Evolutionary conservation across 495 filamentous ascomycete species (phyloP).

Genomic region (Thozetella sp.): DNA sequence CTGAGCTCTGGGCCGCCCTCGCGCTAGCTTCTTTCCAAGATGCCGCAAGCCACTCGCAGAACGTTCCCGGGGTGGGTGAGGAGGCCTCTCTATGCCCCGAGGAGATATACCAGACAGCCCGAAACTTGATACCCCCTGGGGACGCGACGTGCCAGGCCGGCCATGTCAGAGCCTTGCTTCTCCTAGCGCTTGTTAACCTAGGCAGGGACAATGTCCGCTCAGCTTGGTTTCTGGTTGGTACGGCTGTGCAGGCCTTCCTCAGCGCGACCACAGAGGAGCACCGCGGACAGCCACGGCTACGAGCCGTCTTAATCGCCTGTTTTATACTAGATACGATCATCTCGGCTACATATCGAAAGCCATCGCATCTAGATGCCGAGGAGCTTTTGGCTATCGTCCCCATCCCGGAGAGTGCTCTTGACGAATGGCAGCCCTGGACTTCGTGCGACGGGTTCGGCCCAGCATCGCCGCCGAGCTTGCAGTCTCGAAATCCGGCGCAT

Average conservation of each 20-base stretch:
- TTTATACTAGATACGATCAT: slow-evolving; percentile 68
- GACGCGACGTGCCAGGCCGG: slow-evolving; percentile 57
- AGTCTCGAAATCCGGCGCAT: slow-evolving; percentile 53
- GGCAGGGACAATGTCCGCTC: slow-evolving; percentile 52
- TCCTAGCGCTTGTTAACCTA: slow-evolving; percentile 62
- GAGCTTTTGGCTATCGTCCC: slow-evolving; percentile 45
- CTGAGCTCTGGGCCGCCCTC: slow-evolving; percentile 65
- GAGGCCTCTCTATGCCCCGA: slow-evolving; percentile 15
- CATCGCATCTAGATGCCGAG: slow-evolving; percentile 53
- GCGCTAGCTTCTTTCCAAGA: slow-evolving; percentile 52
- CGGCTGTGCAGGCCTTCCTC: slow-evolving; percentile 60
- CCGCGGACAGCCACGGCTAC: slow-evolving; percentile 36
- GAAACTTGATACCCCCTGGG: slow-evolving; percentile 59
- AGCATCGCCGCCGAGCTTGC: slow-evolving; percentile 23
- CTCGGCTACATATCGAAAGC: slow-evolving; percentile 53
- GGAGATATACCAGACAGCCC: slow-evolving; percentile 60
- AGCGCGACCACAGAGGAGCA: slow-evolving; percentile 44
- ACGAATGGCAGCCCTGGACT: slow-evolving; percentile 75
- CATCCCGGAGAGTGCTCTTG: slow-evolving; percentile 64
- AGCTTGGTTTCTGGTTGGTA: slow-evolving; percentile 64
- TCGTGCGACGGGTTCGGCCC: slow-evolving; percentile 49
- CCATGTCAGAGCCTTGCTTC: slow-evolving; percentile 65
- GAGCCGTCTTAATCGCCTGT: slow-evolving; percentile 60
- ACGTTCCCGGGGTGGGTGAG: background rate
- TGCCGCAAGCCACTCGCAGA: slow-evolving; percentile 34